Conservation (phyloP, 495 filamentous ascomycete genomes). For the Annulohypoxylon moriforme region DNA sequence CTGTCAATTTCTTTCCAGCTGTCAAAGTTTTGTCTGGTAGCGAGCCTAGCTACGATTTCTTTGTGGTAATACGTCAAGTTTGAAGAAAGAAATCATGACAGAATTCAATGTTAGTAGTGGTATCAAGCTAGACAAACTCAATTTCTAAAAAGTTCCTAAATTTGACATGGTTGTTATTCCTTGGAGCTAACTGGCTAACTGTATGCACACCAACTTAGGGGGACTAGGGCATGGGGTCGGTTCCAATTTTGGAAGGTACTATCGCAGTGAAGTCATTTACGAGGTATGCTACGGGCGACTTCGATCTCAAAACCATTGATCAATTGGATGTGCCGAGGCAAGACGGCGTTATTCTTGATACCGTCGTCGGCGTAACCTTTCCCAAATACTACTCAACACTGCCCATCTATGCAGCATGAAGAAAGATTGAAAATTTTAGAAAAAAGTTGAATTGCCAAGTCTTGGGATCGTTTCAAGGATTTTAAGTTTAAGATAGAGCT, state of each 20-base stretch:
- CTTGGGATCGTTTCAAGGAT: neutral
- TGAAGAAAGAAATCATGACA: neutral
- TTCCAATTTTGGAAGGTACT: slow-evolving; percentile 13
- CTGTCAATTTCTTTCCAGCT: neutral
- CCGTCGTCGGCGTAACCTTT: neutral
- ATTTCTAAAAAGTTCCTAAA: neutral
- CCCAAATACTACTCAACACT: neutral
- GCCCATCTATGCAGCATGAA: neutral
- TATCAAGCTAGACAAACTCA: neutral
- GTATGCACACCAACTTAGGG: neutral
- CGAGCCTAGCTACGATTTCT: neutral
- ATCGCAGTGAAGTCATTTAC: neutral
- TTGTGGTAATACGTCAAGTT: neutral
- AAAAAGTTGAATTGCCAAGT: neutral
- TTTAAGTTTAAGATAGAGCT: slow-evolving; percentile 11
- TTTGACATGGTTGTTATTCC: slow-evolving; percentile 1
- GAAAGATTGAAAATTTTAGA: neutral
- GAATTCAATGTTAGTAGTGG: neutral
- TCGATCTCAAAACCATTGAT: neutral
- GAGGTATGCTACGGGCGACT: neutral
- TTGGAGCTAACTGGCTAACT: neutral
- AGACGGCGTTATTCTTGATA: neutral
- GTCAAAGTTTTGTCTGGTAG: neutral
- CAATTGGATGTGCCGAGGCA: neutral
- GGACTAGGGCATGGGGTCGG: neutral